Conservation (phyloP, 192 early-diverging fungal species). For the Borealophlyctis nickersoniae region DNA sequence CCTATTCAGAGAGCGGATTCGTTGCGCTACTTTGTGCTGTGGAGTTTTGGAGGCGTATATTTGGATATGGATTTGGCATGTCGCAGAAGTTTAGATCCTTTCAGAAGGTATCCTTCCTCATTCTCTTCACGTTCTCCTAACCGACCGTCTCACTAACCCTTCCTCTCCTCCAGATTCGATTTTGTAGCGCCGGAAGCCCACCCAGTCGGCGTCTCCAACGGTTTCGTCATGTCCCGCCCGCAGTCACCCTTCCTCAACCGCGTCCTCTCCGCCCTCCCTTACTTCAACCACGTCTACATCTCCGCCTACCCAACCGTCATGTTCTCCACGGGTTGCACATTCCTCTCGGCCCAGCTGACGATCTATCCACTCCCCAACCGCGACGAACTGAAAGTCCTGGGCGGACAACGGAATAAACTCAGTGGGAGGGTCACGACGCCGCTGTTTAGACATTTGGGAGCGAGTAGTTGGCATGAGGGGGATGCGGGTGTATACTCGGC, state of each 20-base stretch:
- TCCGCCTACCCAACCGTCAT: slow-evolving; percentile 38
- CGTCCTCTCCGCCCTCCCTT: slow-evolving; percentile 22
- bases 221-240: slow-evolving; percentile 24
- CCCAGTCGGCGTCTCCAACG: slow-evolving; percentile 40
- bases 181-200: slow-evolving; percentile 38
- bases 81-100: slow-evolving; percentile 19
- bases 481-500: slow-evolving; percentile 24
- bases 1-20: slow-evolving; percentile 41
- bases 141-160: slow-evolving; percentile 3
- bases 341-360: slow-evolving; percentile 23
- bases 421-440: slow-evolving; percentile 18
- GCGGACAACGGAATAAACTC: slow-evolving; percentile 21
- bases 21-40: slow-evolving; percentile 34
- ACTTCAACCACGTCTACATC: slow-evolving; percentile 25
- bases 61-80: slow-evolving; percentile 40
- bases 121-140: neutral
- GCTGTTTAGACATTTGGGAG: slow-evolving; percentile 26
- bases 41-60: slow-evolving; percentile 39
- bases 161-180: slow-evolving; percentile 8
- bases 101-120: slow-evolving; percentile 14
- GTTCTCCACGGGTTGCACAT: slow-evolving; percentile 41
- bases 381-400: slow-evolving; percentile 19
- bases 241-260: slow-evolving; percentile 22
- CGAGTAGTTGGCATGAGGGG: slow-evolving; percentile 26
- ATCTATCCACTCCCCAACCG: slow-evolving; percentile 8